phyloP scores from a whole-genome alignment of 2,329 filamentous ascomycete species.

The Alternaria consortialis region DNA sequence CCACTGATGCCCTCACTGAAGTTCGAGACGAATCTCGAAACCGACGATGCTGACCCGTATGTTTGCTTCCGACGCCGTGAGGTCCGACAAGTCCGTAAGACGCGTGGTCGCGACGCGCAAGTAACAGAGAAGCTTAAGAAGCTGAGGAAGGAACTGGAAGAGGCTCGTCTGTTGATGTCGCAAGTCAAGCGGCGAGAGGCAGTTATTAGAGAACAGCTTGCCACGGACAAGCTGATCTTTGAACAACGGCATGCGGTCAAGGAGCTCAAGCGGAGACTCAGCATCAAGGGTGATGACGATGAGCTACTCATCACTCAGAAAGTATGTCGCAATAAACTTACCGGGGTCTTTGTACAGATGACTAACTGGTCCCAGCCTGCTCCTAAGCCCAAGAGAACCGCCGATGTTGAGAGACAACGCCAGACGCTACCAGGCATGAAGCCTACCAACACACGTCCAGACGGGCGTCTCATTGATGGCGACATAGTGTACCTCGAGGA shows the following conservation, averaged over 20 bases:
- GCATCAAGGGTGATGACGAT: constrained; percentile 92
- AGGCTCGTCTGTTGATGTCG: constrained; percentile 81
- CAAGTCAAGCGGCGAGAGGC: constrained; percentile 82
- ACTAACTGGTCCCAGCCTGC: constrained; percentile 43
- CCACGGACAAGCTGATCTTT: constrained; percentile 79
- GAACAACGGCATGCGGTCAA: constrained; percentile 83
- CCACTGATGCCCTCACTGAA: constrained; percentile 82
- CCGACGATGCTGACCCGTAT: constrained; percentile 94
- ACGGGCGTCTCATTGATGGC: constrained; percentile 75
- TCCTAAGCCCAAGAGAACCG: constrained; percentile 64
- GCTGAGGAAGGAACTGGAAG: constrained; percentile 88
- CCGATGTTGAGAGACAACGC: constrained; percentile 66
- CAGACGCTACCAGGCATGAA: constrained; percentile 71
- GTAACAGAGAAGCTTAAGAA: constrained; percentile 94
- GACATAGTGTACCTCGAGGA: constrained; percentile 82
- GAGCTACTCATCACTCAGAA: constrained; percentile 87
- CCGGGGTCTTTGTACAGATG: constrained; percentile 28
- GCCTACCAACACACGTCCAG: constrained; percentile 63
- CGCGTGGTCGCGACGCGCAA: constrained; percentile 89
- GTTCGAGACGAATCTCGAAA: constrained; percentile 93
- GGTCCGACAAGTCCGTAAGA: constrained; percentile 93
- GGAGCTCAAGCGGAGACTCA: constrained; percentile 85
- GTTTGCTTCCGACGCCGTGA: constrained; percentile 97
- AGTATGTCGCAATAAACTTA: constrained; percentile 61
- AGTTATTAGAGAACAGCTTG: constrained; percentile 78